Evolutionary conservation across 2,329 filamentous ascomycete species (phyloP).

Genomic region (Thelonectria blattea): DNA sequence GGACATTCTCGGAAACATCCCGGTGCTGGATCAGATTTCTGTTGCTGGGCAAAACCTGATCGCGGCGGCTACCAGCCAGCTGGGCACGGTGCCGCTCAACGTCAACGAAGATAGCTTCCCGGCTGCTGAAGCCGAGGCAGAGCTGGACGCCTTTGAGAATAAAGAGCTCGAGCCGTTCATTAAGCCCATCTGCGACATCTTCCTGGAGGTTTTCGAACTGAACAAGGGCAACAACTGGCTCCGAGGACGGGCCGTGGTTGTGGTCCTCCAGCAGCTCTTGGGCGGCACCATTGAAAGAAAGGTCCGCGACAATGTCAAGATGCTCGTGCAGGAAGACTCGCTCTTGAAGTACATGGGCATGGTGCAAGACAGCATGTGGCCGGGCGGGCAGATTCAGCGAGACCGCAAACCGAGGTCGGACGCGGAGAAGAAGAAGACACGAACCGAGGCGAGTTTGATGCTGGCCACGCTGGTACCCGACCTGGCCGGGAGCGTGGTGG

Average conservation of each 20-base stretch:
- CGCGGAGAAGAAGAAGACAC: constrained; percentile 78
- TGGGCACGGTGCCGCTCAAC: constrained; percentile 61
- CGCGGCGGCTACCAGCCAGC: constrained; percentile 72
- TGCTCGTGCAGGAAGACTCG: constrained; percentile 77
- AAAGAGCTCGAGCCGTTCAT: constrained; percentile 93
- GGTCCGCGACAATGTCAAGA: constrained; percentile 81
- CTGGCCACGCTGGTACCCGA: constrained; percentile 90
- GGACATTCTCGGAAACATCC: constrained; percentile 94
- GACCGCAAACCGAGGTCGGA: constrained; percentile 63
- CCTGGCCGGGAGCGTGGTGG: constrained; percentile 90
- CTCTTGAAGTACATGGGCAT: constrained; percentile 77
- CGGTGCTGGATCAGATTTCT: constrained; percentile 92
- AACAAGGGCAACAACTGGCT: constrained; percentile 98
- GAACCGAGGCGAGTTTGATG: constrained; percentile 87
- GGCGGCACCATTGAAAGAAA: constrained; percentile 97
- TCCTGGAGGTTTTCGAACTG: constrained; percentile 92
- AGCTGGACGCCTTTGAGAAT: constrained; percentile 90
- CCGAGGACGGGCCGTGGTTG: constrained; percentile 90
- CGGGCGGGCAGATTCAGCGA: constrained; percentile 63
- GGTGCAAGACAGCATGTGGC: constrained; percentile 83
- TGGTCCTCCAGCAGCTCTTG: constrained; percentile 93
- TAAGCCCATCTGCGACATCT: constrained; percentile 97
- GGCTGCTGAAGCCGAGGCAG: constrained; percentile 85
- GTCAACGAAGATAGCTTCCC: constrained; percentile 57
- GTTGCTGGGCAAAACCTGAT: constrained; percentile 91